Evolutionary conservation across 768 basidiomycete genomes (phyloP).

Genomic region (Fistulinella prunicolor): DNA sequence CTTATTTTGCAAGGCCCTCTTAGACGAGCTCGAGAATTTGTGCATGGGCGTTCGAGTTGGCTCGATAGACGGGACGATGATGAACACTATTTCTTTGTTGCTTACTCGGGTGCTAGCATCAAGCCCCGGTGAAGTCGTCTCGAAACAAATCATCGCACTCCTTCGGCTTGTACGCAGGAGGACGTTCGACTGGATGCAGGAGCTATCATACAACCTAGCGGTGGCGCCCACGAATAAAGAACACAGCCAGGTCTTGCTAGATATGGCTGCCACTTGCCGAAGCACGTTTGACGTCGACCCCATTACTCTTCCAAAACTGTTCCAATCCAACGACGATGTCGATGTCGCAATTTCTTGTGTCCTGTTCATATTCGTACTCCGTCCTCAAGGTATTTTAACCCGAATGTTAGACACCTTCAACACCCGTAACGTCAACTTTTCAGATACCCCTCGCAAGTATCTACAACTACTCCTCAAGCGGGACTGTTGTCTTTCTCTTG

Average conservation of each 20-base stretch:
- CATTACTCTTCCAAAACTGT: neutral
- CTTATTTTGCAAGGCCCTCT: constrained; percentile 27
- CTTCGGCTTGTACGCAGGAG: constrained; percentile 29
- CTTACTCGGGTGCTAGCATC: neutral
- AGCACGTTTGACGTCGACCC: constrained; percentile 21
- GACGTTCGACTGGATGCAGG: constrained; percentile 32
- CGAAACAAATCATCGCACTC: constrained; percentile 15
- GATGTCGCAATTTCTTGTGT: neutral
- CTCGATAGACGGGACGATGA: neutral
- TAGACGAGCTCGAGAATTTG: neutral
- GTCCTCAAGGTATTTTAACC: neutral
- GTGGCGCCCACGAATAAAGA: neutral
- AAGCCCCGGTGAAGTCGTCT: constrained; percentile 7
- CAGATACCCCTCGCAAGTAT: too few relatives aligned
- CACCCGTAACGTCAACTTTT: too few relatives aligned
- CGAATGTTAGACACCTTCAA: too few relatives aligned
- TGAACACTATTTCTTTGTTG: neutral
- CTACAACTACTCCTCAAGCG: neutral
- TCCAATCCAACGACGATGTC: neutral
- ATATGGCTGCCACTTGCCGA: constrained; percentile 37
- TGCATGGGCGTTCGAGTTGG: neutral
- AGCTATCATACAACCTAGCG: constrained; percentile 5
- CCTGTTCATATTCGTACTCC: neutral
- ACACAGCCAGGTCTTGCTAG: constrained; percentile 21
- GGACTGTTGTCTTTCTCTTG: too few relatives aligned